Evolutionary conservation across 1,284 basidiomycete species (phyloP).

Genomic region (Leucoagaricus sp.): DNA sequence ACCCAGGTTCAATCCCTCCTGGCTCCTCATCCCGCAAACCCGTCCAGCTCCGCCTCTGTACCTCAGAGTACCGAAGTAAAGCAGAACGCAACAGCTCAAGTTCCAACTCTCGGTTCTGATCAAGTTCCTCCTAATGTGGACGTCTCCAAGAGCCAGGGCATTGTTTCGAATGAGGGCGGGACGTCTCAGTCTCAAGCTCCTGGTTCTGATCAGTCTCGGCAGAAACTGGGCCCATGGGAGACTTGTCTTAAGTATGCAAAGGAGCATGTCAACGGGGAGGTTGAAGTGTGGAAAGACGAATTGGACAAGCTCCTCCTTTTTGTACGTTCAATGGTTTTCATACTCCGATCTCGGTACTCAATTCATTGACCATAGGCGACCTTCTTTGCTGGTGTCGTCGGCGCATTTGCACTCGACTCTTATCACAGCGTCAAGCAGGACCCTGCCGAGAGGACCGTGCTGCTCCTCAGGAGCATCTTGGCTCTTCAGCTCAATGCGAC

Average conservation of each 20-base stretch:
- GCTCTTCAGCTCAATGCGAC: slow-evolving; percentile 12
- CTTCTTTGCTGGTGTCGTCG: slow-evolving; percentile 25
- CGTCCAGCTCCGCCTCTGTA: too few relatives aligned
- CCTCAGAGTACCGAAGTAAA: too few relatives aligned
- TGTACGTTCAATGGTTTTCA: slow-evolving; percentile 14
- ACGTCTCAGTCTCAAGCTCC: too few relatives aligned
- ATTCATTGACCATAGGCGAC: slow-evolving; percentile 15
- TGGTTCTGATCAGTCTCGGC: neutral
- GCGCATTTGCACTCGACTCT: slow-evolving; percentile 23
- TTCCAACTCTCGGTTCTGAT: too few relatives aligned
- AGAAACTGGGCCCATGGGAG: slow-evolving; percentile 18
- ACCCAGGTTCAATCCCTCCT: too few relatives aligned
- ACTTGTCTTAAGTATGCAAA: slow-evolving; percentile 16
- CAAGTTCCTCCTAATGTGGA: too few relatives aligned
- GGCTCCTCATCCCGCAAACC: too few relatives aligned
- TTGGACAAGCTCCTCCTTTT: slow-evolving; percentile 26
- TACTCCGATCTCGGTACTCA: neutral
- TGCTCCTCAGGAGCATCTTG: slow-evolving; percentile 17
- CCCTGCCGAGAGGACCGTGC: slow-evolving; percentile 14
- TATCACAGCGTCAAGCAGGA: slow-evolving; percentile 20
- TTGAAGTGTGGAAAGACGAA: slow-evolving; percentile 25
- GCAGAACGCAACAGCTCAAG: too few relatives aligned
- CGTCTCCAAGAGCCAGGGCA: too few relatives aligned
- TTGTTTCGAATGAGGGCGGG: too few relatives aligned
- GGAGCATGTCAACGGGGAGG: slow-evolving; percentile 20